phyloP scores from a whole-genome alignment of 495 filamentous ascomycete genomes.

The Glarea lozoyensis region DNA sequence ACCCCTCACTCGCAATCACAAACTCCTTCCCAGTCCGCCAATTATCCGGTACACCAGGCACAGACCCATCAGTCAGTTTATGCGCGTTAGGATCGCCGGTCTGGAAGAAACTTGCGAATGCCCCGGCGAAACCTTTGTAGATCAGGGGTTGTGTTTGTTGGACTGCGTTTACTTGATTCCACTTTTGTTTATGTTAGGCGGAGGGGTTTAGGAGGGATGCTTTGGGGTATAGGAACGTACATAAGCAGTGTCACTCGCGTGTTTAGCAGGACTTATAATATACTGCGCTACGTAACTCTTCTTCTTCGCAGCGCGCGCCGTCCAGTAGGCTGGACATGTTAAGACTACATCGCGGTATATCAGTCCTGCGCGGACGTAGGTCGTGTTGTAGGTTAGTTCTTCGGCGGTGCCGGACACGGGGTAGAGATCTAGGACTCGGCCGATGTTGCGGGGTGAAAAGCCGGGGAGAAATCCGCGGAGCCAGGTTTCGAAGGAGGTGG shows the following conservation, averaged over 20 bases:
- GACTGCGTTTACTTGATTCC: slow-evolving; percentile 46
- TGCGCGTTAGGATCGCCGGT: slow-evolving; percentile 50
- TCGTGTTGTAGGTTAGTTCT: slow-evolving; percentile 36
- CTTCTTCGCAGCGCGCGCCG: slow-evolving; percentile 33
- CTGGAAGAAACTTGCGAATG: slow-evolving; percentile 50
- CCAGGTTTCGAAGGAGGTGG: slow-evolving; percentile 38
- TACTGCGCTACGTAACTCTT: slow-evolving; percentile 49
- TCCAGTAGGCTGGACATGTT: slow-evolving; percentile 51
- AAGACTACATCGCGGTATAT: slow-evolving; percentile 51
- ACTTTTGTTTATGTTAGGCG: slow-evolving; percentile 28
- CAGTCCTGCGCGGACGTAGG: slow-evolving; percentile 39
- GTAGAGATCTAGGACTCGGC: slow-evolving; percentile 33
- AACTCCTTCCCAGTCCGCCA: slow-evolving; percentile 36
- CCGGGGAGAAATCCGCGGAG: slow-evolving; percentile 42
- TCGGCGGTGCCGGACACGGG: slow-evolving; percentile 32
- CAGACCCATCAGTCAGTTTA: slow-evolving; percentile 40
- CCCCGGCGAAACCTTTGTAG: slow-evolving; percentile 49
- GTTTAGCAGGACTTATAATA: slow-evolving; percentile 47
- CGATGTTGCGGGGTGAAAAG: slow-evolving; percentile 29
- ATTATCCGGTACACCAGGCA: slow-evolving; percentile 35
- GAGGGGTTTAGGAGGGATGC: not conserved
- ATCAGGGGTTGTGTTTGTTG: slow-evolving; percentile 42
- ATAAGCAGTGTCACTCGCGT: slow-evolving; percentile 49
- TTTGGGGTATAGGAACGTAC: slow-evolving; percentile 11
- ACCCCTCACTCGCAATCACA: slow-evolving; percentile 35